These are phyloP conservation scores for Beta vulgaris DNA, from an alignment of 148 eudicot species.

Conservation along the genomic window DNA sequence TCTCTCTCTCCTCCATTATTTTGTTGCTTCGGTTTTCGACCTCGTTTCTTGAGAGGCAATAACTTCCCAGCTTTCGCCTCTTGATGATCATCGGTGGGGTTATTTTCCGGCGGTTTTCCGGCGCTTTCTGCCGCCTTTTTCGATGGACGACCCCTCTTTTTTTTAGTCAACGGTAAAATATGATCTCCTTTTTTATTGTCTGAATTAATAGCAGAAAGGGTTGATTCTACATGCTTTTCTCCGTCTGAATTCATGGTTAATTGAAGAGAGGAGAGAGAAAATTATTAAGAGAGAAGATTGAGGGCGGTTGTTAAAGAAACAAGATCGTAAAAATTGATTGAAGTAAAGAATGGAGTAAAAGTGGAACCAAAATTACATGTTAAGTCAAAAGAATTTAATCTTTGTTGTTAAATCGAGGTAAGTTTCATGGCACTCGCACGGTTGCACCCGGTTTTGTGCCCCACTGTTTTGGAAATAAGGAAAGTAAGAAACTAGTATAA, in stretches of 20 bases:
- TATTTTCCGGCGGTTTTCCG: conserved; percentile 1
- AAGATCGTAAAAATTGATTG: neutral
- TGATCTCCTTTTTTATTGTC: neutral
- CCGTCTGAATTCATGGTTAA: conserved; percentile 10
- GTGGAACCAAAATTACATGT: neutral
- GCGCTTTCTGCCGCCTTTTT: conserved; percentile 3
- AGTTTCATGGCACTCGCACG: neutral
- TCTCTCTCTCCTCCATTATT: neutral
- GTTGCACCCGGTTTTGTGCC: conserved; percentile 16
- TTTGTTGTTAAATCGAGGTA: too few relatives aligned
- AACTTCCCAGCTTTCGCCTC: neutral
- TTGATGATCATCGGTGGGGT: neutral
- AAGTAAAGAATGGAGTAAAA: neutral
- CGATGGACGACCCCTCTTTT: conserved; percentile 23
- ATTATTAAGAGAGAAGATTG: neutral
- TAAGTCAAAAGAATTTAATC: neutral
- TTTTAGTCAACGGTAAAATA: conserved; percentile 12
- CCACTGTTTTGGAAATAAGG: conserved; percentile 9
- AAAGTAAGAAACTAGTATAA: too few relatives aligned
- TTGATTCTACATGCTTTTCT: neutral
- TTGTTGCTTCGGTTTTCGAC: conserved; percentile 12
- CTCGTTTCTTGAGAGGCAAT: too few relatives aligned
- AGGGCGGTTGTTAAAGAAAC: neutral
- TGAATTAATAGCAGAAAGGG: neutral
- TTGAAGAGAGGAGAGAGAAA: too few relatives aligned